Evolutionary conservation across 352 stramenopile species (phyloP).

Genomic region (Chrysophaeum taylorii): DNA sequence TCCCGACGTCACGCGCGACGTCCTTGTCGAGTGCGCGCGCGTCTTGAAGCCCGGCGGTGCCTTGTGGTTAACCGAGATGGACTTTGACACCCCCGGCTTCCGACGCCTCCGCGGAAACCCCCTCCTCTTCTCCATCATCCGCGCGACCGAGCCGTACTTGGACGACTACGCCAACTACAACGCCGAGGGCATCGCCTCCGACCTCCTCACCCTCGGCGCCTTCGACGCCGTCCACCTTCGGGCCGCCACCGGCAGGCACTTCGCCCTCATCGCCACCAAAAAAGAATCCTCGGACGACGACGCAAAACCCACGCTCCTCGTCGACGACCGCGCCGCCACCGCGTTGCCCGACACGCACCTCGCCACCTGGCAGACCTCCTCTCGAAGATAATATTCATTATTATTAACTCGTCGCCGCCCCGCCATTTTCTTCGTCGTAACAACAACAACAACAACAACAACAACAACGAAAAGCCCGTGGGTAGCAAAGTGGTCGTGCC

Average conservation of each 20-base stretch:
- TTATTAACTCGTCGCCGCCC: too few species aligned
- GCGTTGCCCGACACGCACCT: conserved; percentile 1
- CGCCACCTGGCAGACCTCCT: not conserved
- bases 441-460: too few species aligned
- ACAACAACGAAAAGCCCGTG: too few species aligned
- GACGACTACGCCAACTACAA: conserved; percentile 47
- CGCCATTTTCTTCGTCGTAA: too few species aligned
- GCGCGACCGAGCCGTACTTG: conserved; percentile 47
- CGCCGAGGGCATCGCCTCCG: not conserved
- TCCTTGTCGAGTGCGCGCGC: conserved; percentile 38
- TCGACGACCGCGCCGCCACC: not conserved
- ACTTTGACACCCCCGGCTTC: conserved; percentile 49
- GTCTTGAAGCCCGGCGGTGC: conserved; percentile 39
- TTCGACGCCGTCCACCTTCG: conserved; percentile 32
- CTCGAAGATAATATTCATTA: too few species aligned
- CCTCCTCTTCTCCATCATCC: conserved; percentile 43
- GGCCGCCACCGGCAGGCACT: conserved; percentile 45
- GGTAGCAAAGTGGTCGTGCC: too few species aligned
- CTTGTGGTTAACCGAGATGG: conserved; percentile 50
- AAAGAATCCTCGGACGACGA: not conserved
- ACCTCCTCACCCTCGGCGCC: not conserved
- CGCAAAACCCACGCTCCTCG: too few species aligned
- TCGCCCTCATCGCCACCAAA: conserved; percentile 43
- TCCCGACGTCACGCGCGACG: conserved; percentile 22
- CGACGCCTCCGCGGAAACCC: conserved; percentile 42